Evolutionary conservation across 345 rosid genomes (phyloP).

Genomic region (Salix exigua): DNA sequence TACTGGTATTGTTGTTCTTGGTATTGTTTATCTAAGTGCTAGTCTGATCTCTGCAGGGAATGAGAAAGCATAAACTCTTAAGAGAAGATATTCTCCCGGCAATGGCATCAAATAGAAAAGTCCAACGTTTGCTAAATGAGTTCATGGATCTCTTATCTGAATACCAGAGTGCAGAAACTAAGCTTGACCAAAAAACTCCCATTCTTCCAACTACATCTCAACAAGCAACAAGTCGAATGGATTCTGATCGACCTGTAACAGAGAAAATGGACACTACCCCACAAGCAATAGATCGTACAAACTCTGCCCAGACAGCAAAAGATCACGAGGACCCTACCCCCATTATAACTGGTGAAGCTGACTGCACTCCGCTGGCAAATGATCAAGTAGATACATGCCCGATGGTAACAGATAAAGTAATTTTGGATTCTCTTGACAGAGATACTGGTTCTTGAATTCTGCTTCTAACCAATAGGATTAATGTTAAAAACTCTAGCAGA

Average conservation of each 20-base stretch:
- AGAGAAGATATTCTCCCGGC: constrained; percentile 92
- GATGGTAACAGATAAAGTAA: constrained; percentile 16
- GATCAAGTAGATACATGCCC: constrained; percentile 11
- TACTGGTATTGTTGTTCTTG: not conserved
- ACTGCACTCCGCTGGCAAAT: not conserved
- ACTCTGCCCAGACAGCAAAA: not conserved
- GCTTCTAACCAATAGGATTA: constrained; percentile 12
- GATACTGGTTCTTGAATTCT: constrained; percentile 29
- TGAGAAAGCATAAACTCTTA: constrained; percentile 84
- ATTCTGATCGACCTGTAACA: constrained; percentile 17
- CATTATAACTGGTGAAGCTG: not conserved
- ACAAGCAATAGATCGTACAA: constrained; percentile 9
- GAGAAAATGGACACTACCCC: constrained; percentile 16
- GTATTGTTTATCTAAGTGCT: not conserved
- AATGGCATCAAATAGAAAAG: constrained; percentile 94
- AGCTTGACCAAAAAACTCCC: constrained; percentile 23
- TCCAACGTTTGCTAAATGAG: constrained; percentile 89
- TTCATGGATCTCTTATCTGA: constrained; percentile 93
- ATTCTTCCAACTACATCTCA: constrained; percentile 11
- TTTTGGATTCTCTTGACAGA: constrained; percentile 14
- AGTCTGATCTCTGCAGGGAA: constrained; percentile 53
- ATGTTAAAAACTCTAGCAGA: not conserved
- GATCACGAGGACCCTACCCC: constrained; percentile 13
- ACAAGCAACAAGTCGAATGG: constrained; percentile 24
- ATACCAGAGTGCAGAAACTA: constrained; percentile 50